Percentiles rank a stretch among this genome's conserved stretches.
These are phyloP conservation scores for Naganishia antarctica DNA, from an alignment of 768 basidiomycete species.

Conservation along the genomic window DNA sequence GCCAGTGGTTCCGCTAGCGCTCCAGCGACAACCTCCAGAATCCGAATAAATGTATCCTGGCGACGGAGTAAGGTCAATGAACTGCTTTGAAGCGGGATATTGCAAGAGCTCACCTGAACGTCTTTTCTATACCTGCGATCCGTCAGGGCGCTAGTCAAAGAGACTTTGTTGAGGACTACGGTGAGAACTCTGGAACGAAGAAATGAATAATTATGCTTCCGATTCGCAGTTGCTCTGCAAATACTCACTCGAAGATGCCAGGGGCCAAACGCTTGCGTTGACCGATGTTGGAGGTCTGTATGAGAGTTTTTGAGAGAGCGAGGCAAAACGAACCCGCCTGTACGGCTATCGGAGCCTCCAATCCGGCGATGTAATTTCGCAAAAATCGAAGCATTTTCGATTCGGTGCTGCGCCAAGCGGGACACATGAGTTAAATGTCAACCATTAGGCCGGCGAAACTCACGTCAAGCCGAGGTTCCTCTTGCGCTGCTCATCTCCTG, in stretches of 20 bases:
- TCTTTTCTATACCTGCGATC: slow-evolving; percentile 83
- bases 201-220: slow-evolving; percentile 53
- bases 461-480: slow-evolving; percentile 11
- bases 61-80: background rate
- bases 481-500: slow-evolving; percentile 1
- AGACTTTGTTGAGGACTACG: slow-evolving; percentile 26
- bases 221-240: too few relatives aligned
- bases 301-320: background rate
- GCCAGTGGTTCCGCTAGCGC: background rate
- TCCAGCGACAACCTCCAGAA: background rate
- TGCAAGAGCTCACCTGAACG: slow-evolving; percentile 63
- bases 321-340: slow-evolving; percentile 54
- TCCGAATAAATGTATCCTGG: slow-evolving; percentile 14
- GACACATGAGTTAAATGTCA: background rate
- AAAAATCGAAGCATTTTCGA: slow-evolving; percentile 58
- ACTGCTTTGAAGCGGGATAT: background rate
- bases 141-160: slow-evolving; percentile 82
- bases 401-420: background rate
- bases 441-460: background rate
- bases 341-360: slow-evolving; percentile 85
- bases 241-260: slow-evolving; percentile 22
- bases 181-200: slow-evolving; percentile 66
- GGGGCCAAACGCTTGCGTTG: background rate
- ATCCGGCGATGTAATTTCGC: slow-evolving; percentile 71
- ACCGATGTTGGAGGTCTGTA: slow-evolving; percentile 5